Base-by-base conservation (phyloP, 805 yeast genomes). In the Kodamaea laetipori region DNA sequence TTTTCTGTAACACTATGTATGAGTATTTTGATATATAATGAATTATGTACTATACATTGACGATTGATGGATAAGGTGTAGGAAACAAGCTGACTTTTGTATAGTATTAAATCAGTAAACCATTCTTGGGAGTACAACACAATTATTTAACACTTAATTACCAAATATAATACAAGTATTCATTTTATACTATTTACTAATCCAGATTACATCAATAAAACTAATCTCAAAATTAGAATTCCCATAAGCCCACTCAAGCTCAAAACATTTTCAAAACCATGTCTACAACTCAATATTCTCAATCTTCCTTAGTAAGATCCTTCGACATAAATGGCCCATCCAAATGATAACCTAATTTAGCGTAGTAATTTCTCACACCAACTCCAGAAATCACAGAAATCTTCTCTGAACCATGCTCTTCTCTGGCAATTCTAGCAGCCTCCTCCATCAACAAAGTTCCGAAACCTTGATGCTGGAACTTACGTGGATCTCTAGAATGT, bases 271-370 rank as follows among this genome's bases (percentile, higher is more conserved):
- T n/a, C n/a, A n/a, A n/a, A n/a, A n/a, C n/a, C n/a, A n/a, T n/a
- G n/a, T n/a, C n/a, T n/a, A n/a, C n/a, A n/a, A 21, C 13, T 28
- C 32, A 11, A 10, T 16, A 18, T 10, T 11, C 10, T 12, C 23
- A 35, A 21, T 21, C 38, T 21, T 35, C 38, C 17, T 35, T 35
- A n/a, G 38, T 35, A 13, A 41, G 33, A 19, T 41, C 41, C 51
- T 69, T 94, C n/a, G 98, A 90, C 99, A 94, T 94, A 66, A 77
- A 94, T 11, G 98, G 98, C 2, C 99, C 99, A 58, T 94, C 99
- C 48, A 94, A 72, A 51, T 76, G 78, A 66, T 94, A 94, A 3
- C 99, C 99, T 48, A 94, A 73, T 57, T 88, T 85, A 12, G 89
- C 92, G 57, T 94, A 94, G 67, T 94, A 94, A 63, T 92, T 94